Base-by-base conservation (phyloP, 106 monocot species). In the Dendrobium chrysotoxum region DNA sequence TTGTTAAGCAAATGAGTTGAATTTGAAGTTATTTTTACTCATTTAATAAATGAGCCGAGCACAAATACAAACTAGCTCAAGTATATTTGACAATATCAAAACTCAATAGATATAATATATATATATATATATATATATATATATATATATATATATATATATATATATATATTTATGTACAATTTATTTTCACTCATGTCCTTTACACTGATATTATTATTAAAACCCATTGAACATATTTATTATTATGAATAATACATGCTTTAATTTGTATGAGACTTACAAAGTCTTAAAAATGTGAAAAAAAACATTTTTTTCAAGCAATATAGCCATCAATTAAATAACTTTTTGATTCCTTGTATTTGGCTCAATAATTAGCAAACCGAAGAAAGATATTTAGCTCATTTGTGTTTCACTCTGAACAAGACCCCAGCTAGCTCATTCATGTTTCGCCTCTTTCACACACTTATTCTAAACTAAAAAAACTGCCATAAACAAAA, bases 121-220 rank as follows among this genome's bases (percentile, higher is more conserved):
- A 21, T 58, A 58, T 58, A 58, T 58, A 58, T 58, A 58, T 58
- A 58, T 58, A 58, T 58, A 58, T 58, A 58, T 58, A 58, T 58
- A 58, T 58, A 58, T 58, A 58, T 58, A 58, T 58, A 58, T 58
- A 58, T 58, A 58, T 58, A 58, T 58, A 58, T 58, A 58, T 58
- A 61, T 61, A 23, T 61, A 61, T 61, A 61, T 61, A 61, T 61
- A 4, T 61, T n/a, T 61, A 64, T 64, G 0, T 64, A 3, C 4
- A n/a, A 5, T 17, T 64, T 4, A n/a, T n/a, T 6, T 35, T 35
- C 35, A 35, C 35, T 35, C 35, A 35, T 35, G 64, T 65, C 26
- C 6, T 65, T 65, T 65, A 50, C 13, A 11, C 11, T 13, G 11
- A 50, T 50, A 13, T 13, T 50, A 65, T 64, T 4, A 64, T 64